Conservation (phyloP, 2,329 filamentous ascomycete species). For the Kalmusia sp. region DNA sequence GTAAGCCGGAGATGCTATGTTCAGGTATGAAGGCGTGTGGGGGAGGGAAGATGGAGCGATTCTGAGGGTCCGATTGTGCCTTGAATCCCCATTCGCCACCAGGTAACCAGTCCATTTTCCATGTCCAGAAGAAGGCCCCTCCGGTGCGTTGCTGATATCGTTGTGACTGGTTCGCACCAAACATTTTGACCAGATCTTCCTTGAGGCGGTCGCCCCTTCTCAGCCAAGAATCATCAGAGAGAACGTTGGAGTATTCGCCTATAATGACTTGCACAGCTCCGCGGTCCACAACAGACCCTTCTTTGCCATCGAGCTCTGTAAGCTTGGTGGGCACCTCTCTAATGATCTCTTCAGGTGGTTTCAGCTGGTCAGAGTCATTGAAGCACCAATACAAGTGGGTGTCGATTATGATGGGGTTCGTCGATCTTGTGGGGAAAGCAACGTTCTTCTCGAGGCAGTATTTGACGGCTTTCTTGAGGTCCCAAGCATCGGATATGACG, state of each 20-base stretch:
- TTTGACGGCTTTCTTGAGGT: constrained; percentile 53
- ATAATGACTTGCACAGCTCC: constrained; percentile 61
- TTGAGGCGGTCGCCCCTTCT: constrained; percentile 44
- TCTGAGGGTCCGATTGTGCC: constrained; percentile 52
- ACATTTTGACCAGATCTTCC: constrained; percentile 51
- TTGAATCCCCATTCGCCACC: constrained; percentile 68
- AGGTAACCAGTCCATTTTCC: constrained; percentile 68
- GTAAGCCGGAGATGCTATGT: constrained; percentile 44
- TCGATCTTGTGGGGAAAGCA: constrained; percentile 29
- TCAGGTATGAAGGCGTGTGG: constrained; percentile 31
- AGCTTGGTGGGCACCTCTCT: constrained; percentile 54
- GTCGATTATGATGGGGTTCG: constrained; percentile 62
- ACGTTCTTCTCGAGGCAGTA: constrained; percentile 55
- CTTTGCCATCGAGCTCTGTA: constrained; percentile 53
- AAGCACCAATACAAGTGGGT: constrained; percentile 68
- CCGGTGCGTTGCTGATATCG: constrained; percentile 59
- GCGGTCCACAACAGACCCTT: constrained; percentile 56
- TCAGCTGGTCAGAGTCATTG: constrained; percentile 58
- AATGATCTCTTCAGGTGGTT: constrained; percentile 61
- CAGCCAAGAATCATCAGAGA: constrained; percentile 59
- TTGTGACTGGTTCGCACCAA: constrained; percentile 57
- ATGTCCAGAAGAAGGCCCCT: constrained; percentile 67
- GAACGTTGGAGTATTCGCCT: constrained; percentile 66
- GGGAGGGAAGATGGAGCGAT: constrained; percentile 45
- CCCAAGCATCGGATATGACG: constrained; percentile 66